A percentile compares a stretch with the other conserved stretches of the same genome.
These are phyloP conservation scores for Plectosphaerella cucumerina DNA, from an alignment of 2,329 filamentous ascomycete species.

Conservation along the genomic window DNA sequence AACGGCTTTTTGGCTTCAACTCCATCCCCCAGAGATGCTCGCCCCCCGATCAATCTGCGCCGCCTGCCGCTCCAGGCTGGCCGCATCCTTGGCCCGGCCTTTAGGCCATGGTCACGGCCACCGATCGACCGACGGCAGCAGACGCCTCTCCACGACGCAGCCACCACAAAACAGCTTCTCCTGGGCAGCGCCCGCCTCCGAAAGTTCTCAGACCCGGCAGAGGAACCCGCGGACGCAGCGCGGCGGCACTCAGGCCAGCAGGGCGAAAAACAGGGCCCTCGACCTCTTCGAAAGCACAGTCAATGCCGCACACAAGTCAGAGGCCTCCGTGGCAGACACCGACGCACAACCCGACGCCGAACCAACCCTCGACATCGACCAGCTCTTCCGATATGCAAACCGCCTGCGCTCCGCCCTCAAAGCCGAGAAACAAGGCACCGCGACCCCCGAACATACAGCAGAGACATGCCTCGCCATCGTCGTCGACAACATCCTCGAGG, in stretches of 20 bases:
- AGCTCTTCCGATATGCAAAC: constrained; percentile 2
- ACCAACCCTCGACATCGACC: background rate
- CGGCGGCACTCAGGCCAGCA: background rate
- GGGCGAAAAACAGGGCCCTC: constrained; percentile 4
- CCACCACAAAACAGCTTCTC: background rate
- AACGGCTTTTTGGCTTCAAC: no score
- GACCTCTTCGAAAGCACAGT: constrained; percentile 13
- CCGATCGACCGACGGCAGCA: background rate
- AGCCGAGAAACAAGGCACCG: background rate
- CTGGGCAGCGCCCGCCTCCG: background rate
- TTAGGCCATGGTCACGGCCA: background rate
- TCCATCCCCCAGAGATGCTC: constrained; percentile 20
- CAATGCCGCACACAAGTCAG: constrained; percentile 3
- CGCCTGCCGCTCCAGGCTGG: constrained; percentile 21
- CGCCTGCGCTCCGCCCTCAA: background rate
- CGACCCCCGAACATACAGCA: background rate
- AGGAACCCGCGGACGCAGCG: background rate
- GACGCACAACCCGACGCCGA: background rate
- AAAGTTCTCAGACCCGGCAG: background rate
- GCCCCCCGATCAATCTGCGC: constrained; percentile 28
- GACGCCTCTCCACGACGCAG: background rate
- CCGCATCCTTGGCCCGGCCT: background rate
- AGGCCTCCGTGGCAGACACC: no score
- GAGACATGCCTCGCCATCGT: background rate
- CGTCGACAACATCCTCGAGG: constrained; percentile 3